Conservation (phyloP, 257 asterid species). For the Fraxinus quadrangulata region DNA sequence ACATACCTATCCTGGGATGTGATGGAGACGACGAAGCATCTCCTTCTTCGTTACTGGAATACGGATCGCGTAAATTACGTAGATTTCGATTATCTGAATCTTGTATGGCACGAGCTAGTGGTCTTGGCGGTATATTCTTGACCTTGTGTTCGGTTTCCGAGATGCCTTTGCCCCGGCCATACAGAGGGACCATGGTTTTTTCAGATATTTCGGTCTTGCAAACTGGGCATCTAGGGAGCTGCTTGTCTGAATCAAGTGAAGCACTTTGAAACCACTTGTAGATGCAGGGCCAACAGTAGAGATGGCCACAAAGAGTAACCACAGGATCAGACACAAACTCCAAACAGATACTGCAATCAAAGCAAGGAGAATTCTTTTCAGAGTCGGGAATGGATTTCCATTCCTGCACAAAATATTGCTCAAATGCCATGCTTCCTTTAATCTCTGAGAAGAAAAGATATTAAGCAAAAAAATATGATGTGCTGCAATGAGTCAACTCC, state of each 20-base stretch:
- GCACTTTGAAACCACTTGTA: conserved; percentile 67
- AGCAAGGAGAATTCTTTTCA: conserved; percentile 49
- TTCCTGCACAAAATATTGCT: conserved; percentile 50
- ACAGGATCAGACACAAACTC: conserved; percentile 75
- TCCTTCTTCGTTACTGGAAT: conserved; percentile 25
- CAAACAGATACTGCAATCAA: conserved; percentile 87
- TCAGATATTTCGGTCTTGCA: conserved; percentile 80
- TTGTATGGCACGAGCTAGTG: conserved; percentile 46
- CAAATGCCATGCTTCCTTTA: conserved; percentile 47
- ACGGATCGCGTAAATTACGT: conserved; percentile 13
- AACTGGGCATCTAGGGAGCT: conserved; percentile 63
- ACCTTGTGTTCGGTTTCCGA: conserved; percentile 43
- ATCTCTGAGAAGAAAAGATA: conserved; percentile 21
- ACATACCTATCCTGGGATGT: conserved; percentile 52
- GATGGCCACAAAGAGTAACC: conserved; percentile 85
- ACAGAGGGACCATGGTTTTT: conserved; percentile 67
- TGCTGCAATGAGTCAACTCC: too few relatives aligned
- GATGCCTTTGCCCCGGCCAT: conserved; percentile 54
- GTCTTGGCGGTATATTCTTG: conserved; percentile 71
- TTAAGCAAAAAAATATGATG: too few relatives aligned
- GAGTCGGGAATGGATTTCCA: conserved; percentile 57
- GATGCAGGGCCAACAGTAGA: conserved; percentile 94
- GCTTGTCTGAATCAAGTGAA: conserved; percentile 40
- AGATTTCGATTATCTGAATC: background rate
- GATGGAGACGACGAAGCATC: conserved; percentile 28